Evolutionary conservation across 495 filamentous ascomycete genomes (phyloP).

Genomic region (Penicillium argentinense): DNA sequence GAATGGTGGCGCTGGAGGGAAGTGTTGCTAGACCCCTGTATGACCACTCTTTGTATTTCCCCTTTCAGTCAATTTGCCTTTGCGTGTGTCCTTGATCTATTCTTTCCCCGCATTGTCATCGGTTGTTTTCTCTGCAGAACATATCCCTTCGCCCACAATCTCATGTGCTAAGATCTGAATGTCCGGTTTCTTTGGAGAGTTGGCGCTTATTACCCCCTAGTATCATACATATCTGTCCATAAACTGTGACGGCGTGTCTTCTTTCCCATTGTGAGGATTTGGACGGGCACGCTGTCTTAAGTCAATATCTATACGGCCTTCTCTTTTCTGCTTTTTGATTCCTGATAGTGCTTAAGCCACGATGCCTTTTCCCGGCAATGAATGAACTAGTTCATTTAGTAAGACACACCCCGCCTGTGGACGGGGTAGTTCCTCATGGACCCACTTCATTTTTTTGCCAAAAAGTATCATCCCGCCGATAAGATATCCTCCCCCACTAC

Average conservation of each 20-base stretch:
- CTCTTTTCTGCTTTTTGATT: not conserved
- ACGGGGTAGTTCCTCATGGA: too few relatives aligned
- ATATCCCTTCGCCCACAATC: constrained; percentile 24
- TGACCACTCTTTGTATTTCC: constrained; percentile 18
- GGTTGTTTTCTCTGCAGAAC: constrained; percentile 12
- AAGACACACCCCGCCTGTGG: too few relatives aligned
- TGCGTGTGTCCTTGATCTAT: constrained; percentile 1
- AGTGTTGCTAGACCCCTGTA: constrained; percentile 73
- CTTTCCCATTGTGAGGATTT: constrained; percentile 6
- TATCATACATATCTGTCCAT: constrained; percentile 26
- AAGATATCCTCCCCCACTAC: constrained; percentile 15
- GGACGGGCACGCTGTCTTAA: not conserved
- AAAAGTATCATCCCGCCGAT: constrained; percentile 14
- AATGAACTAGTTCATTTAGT: too few relatives aligned
- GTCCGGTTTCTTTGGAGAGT: constrained; percentile 19
- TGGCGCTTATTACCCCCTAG: constrained; percentile 20
- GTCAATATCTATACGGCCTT: constrained; percentile 2
- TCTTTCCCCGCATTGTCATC: constrained; percentile 10
- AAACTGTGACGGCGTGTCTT: constrained; percentile 10
- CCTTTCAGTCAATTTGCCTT: constrained; percentile 5
- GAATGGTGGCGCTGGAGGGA: constrained; percentile 62
- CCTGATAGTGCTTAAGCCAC: not conserved
- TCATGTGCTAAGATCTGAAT: constrained; percentile 28
- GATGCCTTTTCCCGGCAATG: too few relatives aligned
- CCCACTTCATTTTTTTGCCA: constrained; percentile 19